These are phyloP conservation scores for Starmerella geochares DNA, from an alignment of 805 yeast genomes.

Conservation along the genomic window DNA sequence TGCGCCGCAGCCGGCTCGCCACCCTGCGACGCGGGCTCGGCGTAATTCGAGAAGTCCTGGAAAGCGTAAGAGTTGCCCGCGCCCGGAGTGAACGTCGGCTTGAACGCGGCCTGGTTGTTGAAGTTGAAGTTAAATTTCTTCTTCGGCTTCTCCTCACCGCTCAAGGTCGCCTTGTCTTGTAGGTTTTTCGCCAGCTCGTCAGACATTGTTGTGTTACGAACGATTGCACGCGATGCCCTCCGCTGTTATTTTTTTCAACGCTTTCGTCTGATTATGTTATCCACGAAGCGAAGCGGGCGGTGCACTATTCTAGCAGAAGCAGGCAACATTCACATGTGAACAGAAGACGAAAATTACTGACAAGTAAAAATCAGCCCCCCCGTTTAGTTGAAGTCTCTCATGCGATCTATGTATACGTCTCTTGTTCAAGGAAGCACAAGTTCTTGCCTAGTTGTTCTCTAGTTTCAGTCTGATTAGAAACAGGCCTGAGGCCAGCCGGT, in stretches of 20 bases:
- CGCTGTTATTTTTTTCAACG: neutral
- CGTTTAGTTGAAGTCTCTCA: too few species aligned
- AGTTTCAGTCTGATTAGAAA: too few species aligned
- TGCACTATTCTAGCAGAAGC: too few species aligned
- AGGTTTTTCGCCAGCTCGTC: conserved; percentile 26
- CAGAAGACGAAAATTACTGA: too few species aligned
- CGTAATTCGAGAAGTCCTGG: conserved; percentile 26
- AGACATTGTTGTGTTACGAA: conserved; percentile 17
- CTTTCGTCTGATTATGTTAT: conserved; percentile 2
- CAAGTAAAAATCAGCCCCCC: too few species aligned
- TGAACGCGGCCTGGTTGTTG: conserved; percentile 18
- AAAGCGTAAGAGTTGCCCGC: conserved; percentile 20
- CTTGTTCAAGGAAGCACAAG: too few species aligned
- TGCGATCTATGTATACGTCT: too few species aligned
- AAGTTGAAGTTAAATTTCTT: conserved; percentile 26
- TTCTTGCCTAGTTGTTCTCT: too few species aligned
- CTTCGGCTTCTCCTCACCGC: conserved; percentile 22
- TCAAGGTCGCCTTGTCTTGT: conserved; percentile 26
- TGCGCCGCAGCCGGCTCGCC: conserved; percentile 10
- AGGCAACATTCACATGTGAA: too few species aligned
- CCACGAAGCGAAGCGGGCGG: neutral
- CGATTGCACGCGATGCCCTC: neutral
- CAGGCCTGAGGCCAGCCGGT: too few species aligned
- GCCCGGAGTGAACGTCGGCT: conserved; percentile 19
- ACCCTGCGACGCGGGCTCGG: conserved; percentile 18